Evolutionary conservation across 1,139 yeast species (phyloP), one percentile per base, ranked within the genome.

Genomic region (Suhomyces coccinellae): DNA sequence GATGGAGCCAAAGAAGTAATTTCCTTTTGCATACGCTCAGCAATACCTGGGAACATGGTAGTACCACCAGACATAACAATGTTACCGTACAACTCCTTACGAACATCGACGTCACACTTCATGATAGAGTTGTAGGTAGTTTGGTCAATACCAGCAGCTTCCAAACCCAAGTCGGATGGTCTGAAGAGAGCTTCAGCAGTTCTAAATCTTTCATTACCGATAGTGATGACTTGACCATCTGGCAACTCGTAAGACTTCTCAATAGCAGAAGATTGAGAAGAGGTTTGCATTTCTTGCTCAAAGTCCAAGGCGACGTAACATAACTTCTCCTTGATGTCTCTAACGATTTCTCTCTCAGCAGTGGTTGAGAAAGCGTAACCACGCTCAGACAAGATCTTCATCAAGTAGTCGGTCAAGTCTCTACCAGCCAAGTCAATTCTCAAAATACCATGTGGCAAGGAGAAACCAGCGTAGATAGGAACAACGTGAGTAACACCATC

Each of bases 401-500:
- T 91, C 78, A 93, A 85, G 86, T 93, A 86, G 73, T 93, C 97
- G 61, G 99, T 93, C 74, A 93, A 84, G 74, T 93, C 99, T 83
- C 99, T 90, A 80, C 99, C 99, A 65, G 99, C 99, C 78, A 93
- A 83, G 78, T 93, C 97, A 66, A 93, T 86, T 86, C 99, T 91
- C 80, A 88, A 83, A 69, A 93, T 93, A 72, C 98, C 98, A 76
- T 93, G 97, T 66, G 98, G 97, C 72, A 93, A 82, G 51, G 98
- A 88, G 96, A 91, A 93, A 81, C 99, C 99, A 61, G 97, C 97
- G 79, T 93, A 93, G 70, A 93, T 93, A 74, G 99, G 99, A 57
- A 93, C 99, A 75, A 93, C 97, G 95, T 93, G 99, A 66, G 98
- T 90, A 66, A 93, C 99, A 87, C 99, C 99, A 73, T 93, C 99